phyloP scores from a whole-genome alignment of 257 asterid genomes.

The Rauvolfia tetraphylla region DNA sequence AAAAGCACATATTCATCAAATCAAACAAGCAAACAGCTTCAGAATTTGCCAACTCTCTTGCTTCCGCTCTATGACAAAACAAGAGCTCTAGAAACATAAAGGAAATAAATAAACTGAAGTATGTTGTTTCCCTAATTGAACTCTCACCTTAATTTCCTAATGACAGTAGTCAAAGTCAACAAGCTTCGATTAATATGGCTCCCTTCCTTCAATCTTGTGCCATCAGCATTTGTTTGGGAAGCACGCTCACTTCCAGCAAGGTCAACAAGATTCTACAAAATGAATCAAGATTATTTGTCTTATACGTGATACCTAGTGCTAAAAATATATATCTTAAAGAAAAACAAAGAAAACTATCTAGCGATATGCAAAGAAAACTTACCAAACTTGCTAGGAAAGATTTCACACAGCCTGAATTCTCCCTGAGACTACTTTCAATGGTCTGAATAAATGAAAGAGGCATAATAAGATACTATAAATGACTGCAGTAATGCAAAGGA shows the following conservation, averaged over 20 bases:
- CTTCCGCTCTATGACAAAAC: background rate
- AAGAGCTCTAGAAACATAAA: background rate
- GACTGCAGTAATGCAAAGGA: background rate
- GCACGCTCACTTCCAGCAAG: constrained; percentile 98
- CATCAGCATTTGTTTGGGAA: constrained; percentile 77
- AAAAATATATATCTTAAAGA: no score
- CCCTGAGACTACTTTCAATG: constrained; percentile 75
- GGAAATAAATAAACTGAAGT: background rate
- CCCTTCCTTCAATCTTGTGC: constrained; percentile 91
- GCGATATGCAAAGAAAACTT: constrained; percentile 20
- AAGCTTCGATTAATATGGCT: constrained; percentile 93
- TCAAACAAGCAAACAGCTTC: background rate
- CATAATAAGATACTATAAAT: background rate
- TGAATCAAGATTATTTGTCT: background rate
- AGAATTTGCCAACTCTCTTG: background rate
- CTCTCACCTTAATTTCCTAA: constrained; percentile 81
- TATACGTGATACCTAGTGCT: no score
- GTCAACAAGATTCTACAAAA: constrained; percentile 87
- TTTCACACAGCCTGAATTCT: constrained; percentile 65
- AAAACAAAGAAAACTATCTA: constrained; percentile 17
- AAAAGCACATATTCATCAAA: background rate
- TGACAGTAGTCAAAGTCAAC: constrained; percentile 83
- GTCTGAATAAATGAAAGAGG: constrained; percentile 43
- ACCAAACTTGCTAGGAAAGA: constrained; percentile 89
- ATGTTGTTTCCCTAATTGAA: background rate